These are phyloP conservation scores for Hypoxylon sp. DNA, from an alignment of 2,329 filamentous ascomycete genomes.

Conservation along the genomic window DNA sequence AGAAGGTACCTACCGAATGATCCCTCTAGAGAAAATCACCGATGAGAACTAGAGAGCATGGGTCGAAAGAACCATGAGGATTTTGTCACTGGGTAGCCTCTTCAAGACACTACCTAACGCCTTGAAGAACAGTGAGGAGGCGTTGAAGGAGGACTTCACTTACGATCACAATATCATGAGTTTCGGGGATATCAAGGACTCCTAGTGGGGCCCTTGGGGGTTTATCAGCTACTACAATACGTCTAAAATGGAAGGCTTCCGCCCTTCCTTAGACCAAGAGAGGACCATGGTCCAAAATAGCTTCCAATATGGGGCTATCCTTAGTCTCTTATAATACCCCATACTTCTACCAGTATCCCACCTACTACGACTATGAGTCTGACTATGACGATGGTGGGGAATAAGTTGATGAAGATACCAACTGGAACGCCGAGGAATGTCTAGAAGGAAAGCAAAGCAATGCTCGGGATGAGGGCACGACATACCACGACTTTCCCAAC, in stretches of 20 bases:
- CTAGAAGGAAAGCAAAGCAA: slow-evolving; percentile 76
- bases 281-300: slow-evolving; percentile 63
- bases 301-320: no score
- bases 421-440: slow-evolving; percentile 84
- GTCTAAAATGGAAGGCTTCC: no score
- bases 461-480: slow-evolving; percentile 89
- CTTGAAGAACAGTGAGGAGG: slow-evolving; percentile 92
- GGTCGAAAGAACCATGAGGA: not conserved
- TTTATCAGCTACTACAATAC: no score
- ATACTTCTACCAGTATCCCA: no score
- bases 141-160: slow-evolving; percentile 88
- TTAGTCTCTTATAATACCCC: no score
- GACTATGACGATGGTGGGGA: slow-evolving; percentile 82
- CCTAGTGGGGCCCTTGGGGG: no score
- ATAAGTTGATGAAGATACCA: slow-evolving; percentile 84
- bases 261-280: no score
- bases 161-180: slow-evolving; percentile 62
- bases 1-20: no score
- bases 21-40: not conserved
- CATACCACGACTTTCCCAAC: slow-evolving; percentile 95
- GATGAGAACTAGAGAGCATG: not conserved
- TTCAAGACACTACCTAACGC: slow-evolving; percentile 93
- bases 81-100: slow-evolving; percentile 64
- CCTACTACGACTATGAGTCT: not conserved
- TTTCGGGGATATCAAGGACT: no score